Evolutionary conservation across 768 basidiomycete genomes (phyloP).

Genomic region (Strobilomyces confusus): DNA sequence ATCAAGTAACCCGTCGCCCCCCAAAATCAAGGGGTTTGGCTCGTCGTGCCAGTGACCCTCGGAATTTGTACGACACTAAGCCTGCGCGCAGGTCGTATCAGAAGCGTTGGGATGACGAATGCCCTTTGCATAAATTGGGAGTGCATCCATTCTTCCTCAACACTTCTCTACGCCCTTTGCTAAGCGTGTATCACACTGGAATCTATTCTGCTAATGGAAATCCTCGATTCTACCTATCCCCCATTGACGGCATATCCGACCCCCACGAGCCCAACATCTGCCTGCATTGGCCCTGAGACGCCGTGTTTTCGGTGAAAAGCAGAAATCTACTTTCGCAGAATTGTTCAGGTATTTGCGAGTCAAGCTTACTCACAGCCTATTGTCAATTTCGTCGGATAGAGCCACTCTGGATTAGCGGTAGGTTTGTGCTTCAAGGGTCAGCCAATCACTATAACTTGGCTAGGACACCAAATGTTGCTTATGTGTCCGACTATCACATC

Average conservation of each 20-base stretch:
- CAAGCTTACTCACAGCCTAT: background rate
- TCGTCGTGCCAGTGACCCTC: constrained; percentile 3
- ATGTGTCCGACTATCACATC: background rate
- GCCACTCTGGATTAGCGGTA: background rate
- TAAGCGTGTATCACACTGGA: constrained; percentile 7
- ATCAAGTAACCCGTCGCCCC: constrained; percentile 15
- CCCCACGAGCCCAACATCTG: constrained; percentile 6
- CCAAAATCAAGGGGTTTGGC: constrained; percentile 18
- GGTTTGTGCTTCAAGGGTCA: background rate
- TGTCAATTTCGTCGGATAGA: background rate
- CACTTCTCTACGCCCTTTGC: constrained; percentile 27
- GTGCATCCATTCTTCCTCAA: constrained; percentile 25
- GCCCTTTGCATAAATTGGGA: constrained; percentile 12
- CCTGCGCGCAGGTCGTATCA: constrained; percentile 15
- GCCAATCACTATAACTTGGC: background rate
- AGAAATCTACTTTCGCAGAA: background rate
- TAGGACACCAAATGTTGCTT: background rate
- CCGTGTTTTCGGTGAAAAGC: background rate
- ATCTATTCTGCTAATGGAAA: constrained; percentile 6
- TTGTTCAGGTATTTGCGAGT: background rate
- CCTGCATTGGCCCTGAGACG: constrained; percentile 3
- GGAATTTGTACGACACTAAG: constrained; percentile 10
- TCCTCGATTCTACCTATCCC: constrained; percentile 5
- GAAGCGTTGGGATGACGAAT: constrained; percentile 21
- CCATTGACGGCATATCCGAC: constrained; percentile 5